A percentile compares a stretch with the other conserved stretches of the same genome.
Evolutionary conservation across 306 rosid species (phyloP).

Genomic region (Psophocarpus tetragonolobus): DNA sequence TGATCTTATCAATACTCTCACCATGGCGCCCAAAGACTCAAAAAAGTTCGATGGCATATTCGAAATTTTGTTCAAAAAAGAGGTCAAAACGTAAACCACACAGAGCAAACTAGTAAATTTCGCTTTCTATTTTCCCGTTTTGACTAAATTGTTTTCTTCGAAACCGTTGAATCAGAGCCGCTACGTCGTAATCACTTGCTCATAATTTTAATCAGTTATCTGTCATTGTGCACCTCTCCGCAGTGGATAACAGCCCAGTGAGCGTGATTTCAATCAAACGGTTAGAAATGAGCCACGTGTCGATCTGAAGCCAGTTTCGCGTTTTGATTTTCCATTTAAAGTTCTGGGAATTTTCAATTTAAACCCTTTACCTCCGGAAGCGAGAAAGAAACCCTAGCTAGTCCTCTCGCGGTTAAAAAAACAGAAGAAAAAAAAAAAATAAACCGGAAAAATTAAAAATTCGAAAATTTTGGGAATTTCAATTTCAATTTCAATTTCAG

Average conservation of each 20-base stretch:
- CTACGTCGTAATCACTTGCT: background rate
- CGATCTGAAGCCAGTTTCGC: background rate
- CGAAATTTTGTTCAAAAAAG: background rate
- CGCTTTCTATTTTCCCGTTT: constrained; percentile 6
- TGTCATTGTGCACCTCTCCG: background rate
- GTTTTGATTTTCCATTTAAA: constrained; percentile 9
- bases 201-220: background rate
- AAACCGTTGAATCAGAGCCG: background rate
- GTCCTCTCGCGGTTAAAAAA: constrained; percentile 58
- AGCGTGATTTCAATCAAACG: constrained; percentile 19
- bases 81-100: background rate
- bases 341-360: background rate
- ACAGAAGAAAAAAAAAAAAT: background rate
- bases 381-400: constrained; percentile 73
- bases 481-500: constrained; percentile 41
- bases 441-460: background rate
- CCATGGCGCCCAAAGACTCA: background rate
- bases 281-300: constrained; percentile 31
- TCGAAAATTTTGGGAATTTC: constrained; percentile 35
- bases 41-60: background rate
- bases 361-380: background rate
- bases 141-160: background rate
- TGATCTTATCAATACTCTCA: background rate
- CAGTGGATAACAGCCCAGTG: background rate
- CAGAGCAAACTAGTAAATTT: background rate